Percentiles rank a stretch among this genome's conserved stretches.
Evolutionary conservation across 2,329 filamentous ascomycete species (phyloP).

Genomic region (Ophiostoma himal-ulmi): DNA sequence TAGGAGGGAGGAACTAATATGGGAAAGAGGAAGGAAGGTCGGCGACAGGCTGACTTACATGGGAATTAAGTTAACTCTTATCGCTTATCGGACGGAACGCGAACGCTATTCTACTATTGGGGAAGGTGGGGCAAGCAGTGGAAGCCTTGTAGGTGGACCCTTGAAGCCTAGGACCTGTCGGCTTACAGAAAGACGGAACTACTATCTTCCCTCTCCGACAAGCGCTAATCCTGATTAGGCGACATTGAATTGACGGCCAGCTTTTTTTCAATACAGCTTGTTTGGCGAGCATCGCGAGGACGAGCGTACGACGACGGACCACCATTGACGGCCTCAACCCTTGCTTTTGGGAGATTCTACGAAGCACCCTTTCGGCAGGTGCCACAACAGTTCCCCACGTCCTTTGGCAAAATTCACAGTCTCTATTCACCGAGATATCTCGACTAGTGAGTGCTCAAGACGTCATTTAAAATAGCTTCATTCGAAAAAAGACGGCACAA

Average conservation of each 20-base stretch:
- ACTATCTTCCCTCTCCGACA: conserved; percentile 19
- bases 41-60: conserved; percentile 6
- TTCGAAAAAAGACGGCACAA: not conserved
- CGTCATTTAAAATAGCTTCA: conserved; percentile 6
- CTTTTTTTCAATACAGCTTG: conserved; percentile 17
- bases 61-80: not conserved
- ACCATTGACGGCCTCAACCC: conserved; percentile 9
- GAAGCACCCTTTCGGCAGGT: not conserved
- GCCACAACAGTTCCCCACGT: not conserved
- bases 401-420: not conserved
- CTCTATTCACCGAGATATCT: not conserved
- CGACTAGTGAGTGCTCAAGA: not conserved
- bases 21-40: not conserved
- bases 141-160: conserved; percentile 5
- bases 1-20: not conserved
- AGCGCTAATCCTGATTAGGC: not conserved
- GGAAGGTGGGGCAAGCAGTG: not conserved
- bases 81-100: conserved; percentile 19
- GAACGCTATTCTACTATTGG: not conserved
- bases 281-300: conserved; percentile 10
- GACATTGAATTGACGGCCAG: not conserved
- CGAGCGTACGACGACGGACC: conserved; percentile 8
- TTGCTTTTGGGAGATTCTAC: not conserved
- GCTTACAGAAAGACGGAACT: conserved; percentile 15
- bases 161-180: not conserved